These are phyloP conservation scores for Alternaria sp. DNA, from an alignment of 2,329 filamentous ascomycete species.

Conservation along the genomic window DNA sequence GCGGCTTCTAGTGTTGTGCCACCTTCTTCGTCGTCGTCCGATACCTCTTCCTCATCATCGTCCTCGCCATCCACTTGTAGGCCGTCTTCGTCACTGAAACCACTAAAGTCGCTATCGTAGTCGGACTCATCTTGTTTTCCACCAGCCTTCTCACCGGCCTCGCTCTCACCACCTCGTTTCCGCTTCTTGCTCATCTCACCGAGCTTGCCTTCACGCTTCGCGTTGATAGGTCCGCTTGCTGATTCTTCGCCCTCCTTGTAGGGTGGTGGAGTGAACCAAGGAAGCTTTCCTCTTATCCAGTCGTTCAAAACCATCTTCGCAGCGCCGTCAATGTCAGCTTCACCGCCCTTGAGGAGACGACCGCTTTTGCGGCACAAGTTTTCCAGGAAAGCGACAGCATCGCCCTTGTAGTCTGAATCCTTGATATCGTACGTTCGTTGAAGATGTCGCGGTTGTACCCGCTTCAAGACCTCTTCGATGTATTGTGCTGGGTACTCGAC, in stretches of 20 bases:
- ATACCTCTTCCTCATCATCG: slow-evolving; percentile 28
- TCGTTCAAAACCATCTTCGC: slow-evolving; percentile 98
- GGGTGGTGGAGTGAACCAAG: slow-evolving; percentile 91
- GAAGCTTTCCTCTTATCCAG: slow-evolving; percentile 92
- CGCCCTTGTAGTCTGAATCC: slow-evolving; percentile 73
- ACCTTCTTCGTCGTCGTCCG: slow-evolving; percentile 25
- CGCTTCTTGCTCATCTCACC: slow-evolving; percentile 85
- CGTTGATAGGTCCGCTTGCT: slow-evolving; percentile 41
- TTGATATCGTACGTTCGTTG: slow-evolving; percentile 91
- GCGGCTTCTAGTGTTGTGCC: slow-evolving; percentile 19
- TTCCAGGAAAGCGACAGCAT: slow-evolving; percentile 83
- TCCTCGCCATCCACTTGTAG: slow-evolving; percentile 26
- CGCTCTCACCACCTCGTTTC: slow-evolving; percentile 60
- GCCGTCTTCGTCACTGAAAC: slow-evolving; percentile 40
- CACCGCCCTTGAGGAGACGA: slow-evolving; percentile 86
- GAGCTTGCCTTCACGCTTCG: slow-evolving; percentile 75
- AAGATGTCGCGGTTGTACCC: slow-evolving; percentile 85
- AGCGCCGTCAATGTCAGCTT: slow-evolving; percentile 91
- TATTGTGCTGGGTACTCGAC: slow-evolving; percentile 97
- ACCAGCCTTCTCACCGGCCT: slow-evolving; percentile 21
- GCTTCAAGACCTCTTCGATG: slow-evolving; percentile 79
- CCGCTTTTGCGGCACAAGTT: slow-evolving; percentile 86
- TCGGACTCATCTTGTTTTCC: slow-evolving; percentile 20
- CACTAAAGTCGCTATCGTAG: slow-evolving; percentile 38
- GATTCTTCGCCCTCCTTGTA: slow-evolving; percentile 44